A percentile compares a stretch with the other conserved stretches of the same genome.
Evolutionary conservation across 257 asterid species (phyloP).

Genomic region (Prunella vulgaris): DNA sequence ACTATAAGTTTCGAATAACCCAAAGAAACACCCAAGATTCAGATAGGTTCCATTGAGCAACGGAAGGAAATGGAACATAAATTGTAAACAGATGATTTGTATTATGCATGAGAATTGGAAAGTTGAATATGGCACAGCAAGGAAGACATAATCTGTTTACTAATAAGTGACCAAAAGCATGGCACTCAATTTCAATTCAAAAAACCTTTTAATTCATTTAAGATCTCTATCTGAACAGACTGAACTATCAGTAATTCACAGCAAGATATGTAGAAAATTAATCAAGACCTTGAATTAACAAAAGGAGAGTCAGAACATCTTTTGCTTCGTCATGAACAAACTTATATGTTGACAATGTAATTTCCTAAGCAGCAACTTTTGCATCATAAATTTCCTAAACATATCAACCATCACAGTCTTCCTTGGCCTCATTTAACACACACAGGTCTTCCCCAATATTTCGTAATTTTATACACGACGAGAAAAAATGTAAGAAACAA

Average conservation of each 20-base stretch:
- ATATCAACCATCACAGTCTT: not conserved
- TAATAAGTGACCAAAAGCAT: not conserved
- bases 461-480: not conserved
- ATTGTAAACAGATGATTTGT: not conserved
- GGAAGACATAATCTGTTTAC: no score
- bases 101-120: no score
- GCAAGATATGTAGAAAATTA: not conserved
- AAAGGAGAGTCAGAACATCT: not conserved
- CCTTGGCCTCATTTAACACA: not conserved
- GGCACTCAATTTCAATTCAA: not conserved
- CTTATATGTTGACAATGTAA: not conserved
- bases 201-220: not conserved
- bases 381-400: not conserved
- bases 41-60: not conserved
- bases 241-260: not conserved
- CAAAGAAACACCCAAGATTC: not conserved
- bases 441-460: not conserved
- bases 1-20: not conserved
- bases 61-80: not conserved
- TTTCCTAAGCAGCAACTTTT: not conserved
- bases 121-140: no score
- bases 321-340: not conserved
- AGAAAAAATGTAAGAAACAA: not conserved
- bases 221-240: not conserved
- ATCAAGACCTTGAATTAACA: not conserved